Conservation (phyloP, 495 filamentous ascomycete genomes). For the Aspergillus ellipticus region DNA sequence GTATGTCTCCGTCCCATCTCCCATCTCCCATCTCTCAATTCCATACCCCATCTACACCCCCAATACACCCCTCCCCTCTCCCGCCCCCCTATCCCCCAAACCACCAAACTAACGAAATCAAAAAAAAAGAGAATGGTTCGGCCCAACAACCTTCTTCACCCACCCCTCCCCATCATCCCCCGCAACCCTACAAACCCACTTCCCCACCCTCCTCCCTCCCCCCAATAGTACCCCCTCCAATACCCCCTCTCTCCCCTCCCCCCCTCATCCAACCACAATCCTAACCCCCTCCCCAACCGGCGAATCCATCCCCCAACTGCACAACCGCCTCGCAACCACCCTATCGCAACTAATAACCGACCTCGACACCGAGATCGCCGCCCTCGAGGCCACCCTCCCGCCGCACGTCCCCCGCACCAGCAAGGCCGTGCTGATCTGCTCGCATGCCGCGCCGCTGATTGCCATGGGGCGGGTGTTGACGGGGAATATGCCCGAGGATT, state of each 20-base stretch:
- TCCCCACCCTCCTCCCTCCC: constrained; percentile 48
- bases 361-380: constrained; percentile 57
- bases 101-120: neutral
- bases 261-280: constrained; percentile 53
- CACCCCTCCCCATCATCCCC: constrained; percentile 74
- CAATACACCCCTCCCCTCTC: neutral
- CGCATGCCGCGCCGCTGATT: constrained; percentile 89
- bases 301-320: constrained; percentile 72
- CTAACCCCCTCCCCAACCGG: constrained; percentile 66
- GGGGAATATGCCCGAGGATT: constrained; percentile 65
- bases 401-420: constrained; percentile 26
- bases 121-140: constrained; percentile 77
- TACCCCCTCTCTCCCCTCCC: constrained; percentile 56
- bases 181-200: constrained; percentile 56
- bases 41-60: neutral
- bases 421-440: constrained; percentile 72
- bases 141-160: constrained; percentile 60
- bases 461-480: constrained; percentile 78
- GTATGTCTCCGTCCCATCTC: constrained; percentile 30
- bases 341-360: constrained; percentile 66
- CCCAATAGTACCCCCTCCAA: constrained; percentile 36
- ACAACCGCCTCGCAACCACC: constrained; percentile 71
- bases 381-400: constrained; percentile 22
- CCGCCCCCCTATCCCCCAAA: neutral
- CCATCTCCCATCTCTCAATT: neutral